Percentiles rank a stretch among this genome's conserved stretches.
phyloP scores from a whole-genome alignment of 768 basidiomycete species.

The Rubroboletus satanas region DNA sequence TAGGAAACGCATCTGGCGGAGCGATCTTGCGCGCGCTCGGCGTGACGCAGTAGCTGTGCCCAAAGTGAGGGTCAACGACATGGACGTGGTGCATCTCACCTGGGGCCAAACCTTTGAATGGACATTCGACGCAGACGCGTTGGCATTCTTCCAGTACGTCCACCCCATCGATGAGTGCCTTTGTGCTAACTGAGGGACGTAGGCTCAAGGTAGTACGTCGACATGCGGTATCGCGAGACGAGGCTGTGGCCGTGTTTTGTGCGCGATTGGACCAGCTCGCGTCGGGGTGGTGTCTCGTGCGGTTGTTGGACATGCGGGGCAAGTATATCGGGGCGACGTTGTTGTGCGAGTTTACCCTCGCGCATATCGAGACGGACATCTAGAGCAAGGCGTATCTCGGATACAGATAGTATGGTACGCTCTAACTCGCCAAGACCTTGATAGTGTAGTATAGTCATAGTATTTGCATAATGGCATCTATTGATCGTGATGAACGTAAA shows the following conservation, averaged over 20 bases:
- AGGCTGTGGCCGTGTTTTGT: constrained; percentile 49
- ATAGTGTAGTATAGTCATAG: no score
- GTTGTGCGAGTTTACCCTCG: constrained; percentile 26
- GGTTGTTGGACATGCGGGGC: constrained; percentile 49
- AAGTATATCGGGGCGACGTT: constrained; percentile 35
- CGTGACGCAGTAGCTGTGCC: constrained; percentile 23
- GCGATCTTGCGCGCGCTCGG: constrained; percentile 36
- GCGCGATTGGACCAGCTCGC: constrained; percentile 46
- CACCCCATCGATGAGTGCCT: background rate
- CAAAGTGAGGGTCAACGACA: background rate
- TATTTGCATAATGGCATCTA: no score
- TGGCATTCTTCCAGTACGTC: constrained; percentile 50
- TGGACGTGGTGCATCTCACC: constrained; percentile 33
- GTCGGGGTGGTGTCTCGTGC: constrained; percentile 46
- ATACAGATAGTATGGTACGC: no score
- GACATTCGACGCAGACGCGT: constrained; percentile 46
- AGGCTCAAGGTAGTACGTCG: constrained; percentile 20
- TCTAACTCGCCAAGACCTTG: no score
- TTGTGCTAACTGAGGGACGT: background rate
- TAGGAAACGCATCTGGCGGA: constrained; percentile 42
- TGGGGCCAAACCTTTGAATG: constrained; percentile 46
- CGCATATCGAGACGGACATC: background rate
- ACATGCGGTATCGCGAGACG: constrained; percentile 43
- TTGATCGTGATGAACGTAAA: no score
- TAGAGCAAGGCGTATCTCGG: background rate